Base-by-base conservation (phyloP, 1,284 basidiomycete genomes). In the Marasmius sp. region DNA sequence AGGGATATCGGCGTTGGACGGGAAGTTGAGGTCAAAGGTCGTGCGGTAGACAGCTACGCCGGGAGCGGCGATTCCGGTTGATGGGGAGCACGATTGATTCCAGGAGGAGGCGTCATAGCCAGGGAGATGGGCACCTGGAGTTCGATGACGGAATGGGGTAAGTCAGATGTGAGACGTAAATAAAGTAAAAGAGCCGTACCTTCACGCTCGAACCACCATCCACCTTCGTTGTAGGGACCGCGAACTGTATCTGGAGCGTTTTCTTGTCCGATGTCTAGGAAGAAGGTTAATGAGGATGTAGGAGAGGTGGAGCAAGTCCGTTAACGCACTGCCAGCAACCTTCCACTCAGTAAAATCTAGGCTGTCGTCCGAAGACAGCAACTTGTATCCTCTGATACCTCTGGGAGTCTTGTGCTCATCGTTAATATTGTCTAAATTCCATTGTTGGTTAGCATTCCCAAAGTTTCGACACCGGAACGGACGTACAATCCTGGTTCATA, bases 181-280 rank as follows among this genome's bases (percentile, higher is more conserved):
- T n/a, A 2, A 57, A 38, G 7, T 34, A n/a, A 36, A 38, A 9
- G 12, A 7, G 22, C 10, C 79, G 69, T 74, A 68, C 82, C 82
- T 52, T 74, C 65, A 16, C 83, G 77, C 66, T 85, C 83, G 43
- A 77, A 81, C 67, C 76, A 80, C 59, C 81, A 76, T 0, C 84
- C 84, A 7, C 82, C 83, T 67, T 83, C 82, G 65, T 85, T 84
- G 51, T 81, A 77, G 1, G 79, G 74, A 2, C 80, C 78, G 12
- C 83, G 75, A 4, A 79, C 73, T 39, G 68, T 50, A 57, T 76
- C 75, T 5, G 74, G 75, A 6, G 73, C 72, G 59, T 74, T 69
- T 51, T 76, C 74, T 5, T 72, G 72, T 4, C 74, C 74, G 41
- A 76, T 62, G 56, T 75, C 73, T 75, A 48, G 9, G 1, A 9